phyloP scores from a whole-genome alignment of 1,284 basidiomycete genomes.

The Trametes pubescens region DNA sequence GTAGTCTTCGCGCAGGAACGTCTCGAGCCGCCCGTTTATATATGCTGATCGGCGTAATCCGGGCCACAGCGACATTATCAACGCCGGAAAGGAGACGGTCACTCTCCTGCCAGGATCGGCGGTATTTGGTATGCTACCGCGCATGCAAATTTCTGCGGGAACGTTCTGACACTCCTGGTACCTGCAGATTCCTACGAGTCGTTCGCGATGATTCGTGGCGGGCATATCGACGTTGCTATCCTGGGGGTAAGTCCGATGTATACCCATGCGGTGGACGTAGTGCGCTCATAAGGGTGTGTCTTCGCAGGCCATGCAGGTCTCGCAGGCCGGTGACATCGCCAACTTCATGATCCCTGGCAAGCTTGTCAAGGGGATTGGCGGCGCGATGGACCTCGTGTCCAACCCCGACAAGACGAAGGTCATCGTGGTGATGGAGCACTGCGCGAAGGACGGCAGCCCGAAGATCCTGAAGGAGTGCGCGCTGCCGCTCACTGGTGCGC shows the following conservation, averaged over 20 bases:
- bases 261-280: slow-evolving; percentile 9
- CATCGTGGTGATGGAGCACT: slow-evolving; percentile 91
- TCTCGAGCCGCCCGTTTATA: slow-evolving; percentile 7
- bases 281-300: slow-evolving; percentile 21
- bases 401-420: slow-evolving; percentile 94
- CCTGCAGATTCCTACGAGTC: slow-evolving; percentile 83
- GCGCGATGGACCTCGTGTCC: slow-evolving; percentile 97
- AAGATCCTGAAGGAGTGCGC: slow-evolving; percentile 89
- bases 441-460: slow-evolving; percentile 88
- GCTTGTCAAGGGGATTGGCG: slow-evolving; percentile 94
- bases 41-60: slow-evolving; percentile 18
- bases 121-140: slow-evolving; percentile 72
- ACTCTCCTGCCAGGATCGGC: slow-evolving; percentile 93
- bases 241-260: slow-evolving; percentile 58
- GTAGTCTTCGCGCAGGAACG: slow-evolving; percentile 43
- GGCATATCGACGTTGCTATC: slow-evolving; percentile 95
- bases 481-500: slow-evolving; percentile 89
- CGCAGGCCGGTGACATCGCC: slow-evolving; percentile 91
- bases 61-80: slow-evolving; percentile 82
- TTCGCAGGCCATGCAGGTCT: slow-evolving; percentile 91
- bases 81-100: slow-evolving; percentile 96
- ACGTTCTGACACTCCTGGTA: slow-evolving; percentile 2
- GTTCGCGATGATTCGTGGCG: slow-evolving; percentile 96
- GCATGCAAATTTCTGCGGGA: slow-evolving; percentile 18
- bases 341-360: slow-evolving; percentile 99